phyloP scores from a whole-genome alignment of 805 yeast genomes.

The Aciculoconidium aculeatum region DNA sequence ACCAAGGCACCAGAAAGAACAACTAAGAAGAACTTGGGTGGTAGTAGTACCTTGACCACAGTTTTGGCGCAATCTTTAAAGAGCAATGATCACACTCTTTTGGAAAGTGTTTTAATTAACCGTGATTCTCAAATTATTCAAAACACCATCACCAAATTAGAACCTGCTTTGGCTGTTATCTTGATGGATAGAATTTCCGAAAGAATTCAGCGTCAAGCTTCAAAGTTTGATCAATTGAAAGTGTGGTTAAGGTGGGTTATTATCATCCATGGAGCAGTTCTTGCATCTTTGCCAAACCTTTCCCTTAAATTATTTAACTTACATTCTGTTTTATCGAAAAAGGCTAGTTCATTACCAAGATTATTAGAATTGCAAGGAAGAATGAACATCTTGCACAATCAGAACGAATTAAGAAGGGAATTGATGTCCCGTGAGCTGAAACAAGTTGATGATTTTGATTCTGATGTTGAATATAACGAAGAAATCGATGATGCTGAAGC shows the following conservation, averaged over 20 bases:
- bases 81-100: constrained; percentile 77
- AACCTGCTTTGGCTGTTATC: constrained; percentile 43
- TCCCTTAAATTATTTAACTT: constrained; percentile 37
- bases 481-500: constrained; percentile 50
- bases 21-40: constrained; percentile 36
- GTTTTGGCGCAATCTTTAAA: constrained; percentile 85
- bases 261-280: constrained; percentile 48
- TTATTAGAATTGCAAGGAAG: constrained; percentile 48
- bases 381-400: constrained; percentile 41
- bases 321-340: constrained; percentile 43
- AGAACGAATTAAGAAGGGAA: constrained; percentile 36
- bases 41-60: constrained; percentile 69
- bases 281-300: constrained; percentile 42
- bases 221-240: constrained; percentile 44
- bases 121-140: constrained; percentile 46
- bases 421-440: constrained; percentile 23
- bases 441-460: constrained; percentile 31
- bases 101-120: constrained; percentile 73
- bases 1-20: constrained; percentile 18
- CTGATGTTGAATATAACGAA: constrained; percentile 66
- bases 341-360: constrained; percentile 44
- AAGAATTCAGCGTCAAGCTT: constrained; percentile 44
- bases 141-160: constrained; percentile 44
- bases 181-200: constrained; percentile 50
- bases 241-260: constrained; percentile 55